Percentiles rank a stretch among this genome's conserved stretches.
Conservation (phyloP, 148 eudicot genomes). For the Linanthus parryae region DNA sequence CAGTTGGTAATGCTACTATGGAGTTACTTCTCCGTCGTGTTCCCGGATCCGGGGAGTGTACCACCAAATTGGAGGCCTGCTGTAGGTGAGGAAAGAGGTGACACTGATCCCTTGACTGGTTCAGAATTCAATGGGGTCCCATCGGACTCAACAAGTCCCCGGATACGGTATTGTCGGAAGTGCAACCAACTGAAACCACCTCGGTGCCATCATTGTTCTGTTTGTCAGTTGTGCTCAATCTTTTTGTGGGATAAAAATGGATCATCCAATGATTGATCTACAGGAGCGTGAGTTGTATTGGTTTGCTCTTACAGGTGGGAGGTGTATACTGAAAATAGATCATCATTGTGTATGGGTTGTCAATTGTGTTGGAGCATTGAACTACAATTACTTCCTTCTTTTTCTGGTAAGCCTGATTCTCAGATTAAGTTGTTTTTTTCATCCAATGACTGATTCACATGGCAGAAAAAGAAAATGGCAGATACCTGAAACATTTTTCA, state of each 20-base stretch:
- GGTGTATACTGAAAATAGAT: slow-evolving; percentile 96
- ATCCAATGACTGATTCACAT: background rate
- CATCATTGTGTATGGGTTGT: slow-evolving; percentile 99
- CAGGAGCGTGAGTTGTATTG: slow-evolving; percentile 8
- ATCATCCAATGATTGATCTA: background rate
- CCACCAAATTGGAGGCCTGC: slow-evolving; percentile 91
- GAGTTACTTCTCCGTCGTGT: slow-evolving; percentile 91
- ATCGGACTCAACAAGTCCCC: slow-evolving; percentile 34
- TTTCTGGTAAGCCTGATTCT: slow-evolving; percentile 57
- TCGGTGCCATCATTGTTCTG: slow-evolving; percentile 99
- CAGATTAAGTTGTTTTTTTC: slow-evolving; percentile 1
- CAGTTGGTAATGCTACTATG: slow-evolving; percentile 93
- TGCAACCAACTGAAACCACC: slow-evolving; percentile 97
- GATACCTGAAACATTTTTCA: background rate
- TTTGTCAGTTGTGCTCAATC: slow-evolving; percentile 54
- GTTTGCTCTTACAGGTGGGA: slow-evolving; percentile 58
- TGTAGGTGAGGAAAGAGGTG: slow-evolving; percentile 85
- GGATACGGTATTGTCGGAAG: slow-evolving; percentile 78
- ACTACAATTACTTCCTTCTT: slow-evolving; percentile 97
- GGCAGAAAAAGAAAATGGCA: too few relatives aligned
- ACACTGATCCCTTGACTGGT: slow-evolving; percentile 54
- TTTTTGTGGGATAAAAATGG: background rate
- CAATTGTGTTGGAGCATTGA: slow-evolving; percentile 95
- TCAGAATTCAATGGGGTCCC: slow-evolving; percentile 43
- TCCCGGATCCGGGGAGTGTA: slow-evolving; percentile 92